Percentiles rank a stretch among this genome's conserved stretches.
Conservation (phyloP, 2,329 filamentous ascomycete species). For the Hymenoscyphus occultus region DNA sequence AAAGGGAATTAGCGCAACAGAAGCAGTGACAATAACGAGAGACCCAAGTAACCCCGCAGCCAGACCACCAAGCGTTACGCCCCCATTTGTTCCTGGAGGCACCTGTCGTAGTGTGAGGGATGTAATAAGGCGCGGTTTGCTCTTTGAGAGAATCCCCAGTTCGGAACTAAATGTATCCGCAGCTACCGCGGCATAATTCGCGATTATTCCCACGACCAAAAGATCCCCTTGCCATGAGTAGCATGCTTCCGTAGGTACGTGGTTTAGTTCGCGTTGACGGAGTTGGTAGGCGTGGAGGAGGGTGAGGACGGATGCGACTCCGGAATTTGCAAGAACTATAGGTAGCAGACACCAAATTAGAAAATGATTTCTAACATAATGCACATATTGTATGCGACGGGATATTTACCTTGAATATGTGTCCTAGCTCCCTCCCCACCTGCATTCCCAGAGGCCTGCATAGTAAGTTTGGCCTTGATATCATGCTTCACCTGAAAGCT, state of each 20-base stretch:
- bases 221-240: slow-evolving; percentile 61
- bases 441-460: slow-evolving; percentile 67
- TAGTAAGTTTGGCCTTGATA: slow-evolving; percentile 76
- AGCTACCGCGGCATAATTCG: slow-evolving; percentile 86
- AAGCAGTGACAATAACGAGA: slow-evolving; percentile 60
- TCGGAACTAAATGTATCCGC: slow-evolving; percentile 96
- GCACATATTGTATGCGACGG: not conserved
- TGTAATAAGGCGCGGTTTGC: slow-evolving; percentile 79
- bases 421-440: slow-evolving; percentile 82
- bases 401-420: slow-evolving; percentile 67
- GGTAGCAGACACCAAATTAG: slow-evolving; percentile 15
- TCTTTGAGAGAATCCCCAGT: slow-evolving; percentile 81
- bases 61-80: slow-evolving; percentile 74
- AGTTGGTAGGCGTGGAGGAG: slow-evolving; percentile 61
- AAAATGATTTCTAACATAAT: not conserved
- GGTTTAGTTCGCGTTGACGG: slow-evolving; percentile 41
- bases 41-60: slow-evolving; percentile 72
- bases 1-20: slow-evolving; percentile 67
- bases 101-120: slow-evolving; percentile 73
- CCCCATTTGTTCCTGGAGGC: slow-evolving; percentile 89
- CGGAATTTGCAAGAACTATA: slow-evolving; percentile 78
- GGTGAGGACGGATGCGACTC: slow-evolving; percentile 66
- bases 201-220: slow-evolving; percentile 62
- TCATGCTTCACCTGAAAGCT: slow-evolving; percentile 72
- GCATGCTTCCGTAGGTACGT: slow-evolving; percentile 39